Conservation (phyloP, 2,329 filamentous ascomycete species). For the Claviceps sorghi region DNA sequence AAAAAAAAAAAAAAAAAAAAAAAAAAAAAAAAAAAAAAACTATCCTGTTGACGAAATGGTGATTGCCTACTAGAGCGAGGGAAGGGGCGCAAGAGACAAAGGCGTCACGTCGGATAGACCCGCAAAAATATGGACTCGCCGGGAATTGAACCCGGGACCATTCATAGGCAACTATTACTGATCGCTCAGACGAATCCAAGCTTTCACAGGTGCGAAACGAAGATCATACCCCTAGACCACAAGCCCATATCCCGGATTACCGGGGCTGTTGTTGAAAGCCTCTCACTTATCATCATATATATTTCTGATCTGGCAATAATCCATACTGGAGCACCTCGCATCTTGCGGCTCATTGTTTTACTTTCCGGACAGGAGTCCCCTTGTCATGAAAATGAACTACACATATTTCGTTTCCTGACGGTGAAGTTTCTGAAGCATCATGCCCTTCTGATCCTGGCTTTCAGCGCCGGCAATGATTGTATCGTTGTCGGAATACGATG, state of each 20-base stretch:
- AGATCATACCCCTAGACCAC: conserved; percentile 8
- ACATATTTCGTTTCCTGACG: too few relatives aligned
- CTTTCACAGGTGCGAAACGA: conserved; percentile 8
- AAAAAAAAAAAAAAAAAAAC: not conserved
- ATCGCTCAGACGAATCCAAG: not conserved
- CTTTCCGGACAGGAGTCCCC: too few relatives aligned
- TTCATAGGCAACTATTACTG: conserved; percentile 7
- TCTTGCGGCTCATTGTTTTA: too few relatives aligned
- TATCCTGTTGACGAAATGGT: not conserved
- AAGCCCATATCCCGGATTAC: not conserved
- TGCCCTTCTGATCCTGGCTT: too few relatives aligned
- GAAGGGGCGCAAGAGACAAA: not conserved
- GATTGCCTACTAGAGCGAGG: not conserved
- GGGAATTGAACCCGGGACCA: conserved; percentile 8
- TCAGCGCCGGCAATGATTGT: too few relatives aligned
- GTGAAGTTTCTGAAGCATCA: too few relatives aligned
- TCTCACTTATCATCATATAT: fast-evolving
- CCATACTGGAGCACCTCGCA: not conserved
- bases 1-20: too few relatives aligned
- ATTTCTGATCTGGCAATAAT: too few relatives aligned
- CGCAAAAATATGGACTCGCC: conserved; percentile 5
- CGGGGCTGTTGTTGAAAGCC: not conserved
- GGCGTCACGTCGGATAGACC: too few relatives aligned
- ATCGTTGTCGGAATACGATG: too few relatives aligned
- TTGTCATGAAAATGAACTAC: too few relatives aligned